A percentile compares a stretch with the other conserved stretches of the same genome.
Conservation (phyloP, 495 filamentous ascomycete species). For the Hypomontagnella submonticulosa region DNA sequence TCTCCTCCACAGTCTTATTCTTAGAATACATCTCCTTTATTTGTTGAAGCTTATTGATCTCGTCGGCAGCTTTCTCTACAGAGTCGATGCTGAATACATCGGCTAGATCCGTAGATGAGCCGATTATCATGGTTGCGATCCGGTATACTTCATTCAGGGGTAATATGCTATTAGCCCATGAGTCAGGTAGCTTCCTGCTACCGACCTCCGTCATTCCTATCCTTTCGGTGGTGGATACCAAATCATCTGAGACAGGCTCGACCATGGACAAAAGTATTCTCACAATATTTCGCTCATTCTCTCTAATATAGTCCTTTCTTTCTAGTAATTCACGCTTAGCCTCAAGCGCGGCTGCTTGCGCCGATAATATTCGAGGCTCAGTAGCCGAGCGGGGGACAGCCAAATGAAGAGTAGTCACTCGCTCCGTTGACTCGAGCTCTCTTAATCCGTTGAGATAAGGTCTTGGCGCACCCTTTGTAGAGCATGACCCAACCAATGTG, state of each 20-base stretch:
- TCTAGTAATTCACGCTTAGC: conserved; percentile 28
- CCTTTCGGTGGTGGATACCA: conserved; percentile 10
- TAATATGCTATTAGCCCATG: conserved; percentile 31
- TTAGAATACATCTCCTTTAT: conserved; percentile 7
- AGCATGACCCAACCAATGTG: conserved; percentile 77
- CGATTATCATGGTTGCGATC: conserved; percentile 69
- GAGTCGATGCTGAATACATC: conserved; percentile 41
- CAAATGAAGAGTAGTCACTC: conserved; percentile 23
- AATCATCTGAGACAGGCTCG: conserved; percentile 18
- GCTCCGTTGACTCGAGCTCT: conserved; percentile 46
- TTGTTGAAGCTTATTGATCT: conserved; percentile 21
- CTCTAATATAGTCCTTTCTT: conserved; percentile 46
- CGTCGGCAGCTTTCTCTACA: conserved; percentile 22
- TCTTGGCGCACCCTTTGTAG: conserved; percentile 46
- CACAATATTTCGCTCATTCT: conserved; percentile 56
- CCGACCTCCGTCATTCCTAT: conserved; percentile 22
- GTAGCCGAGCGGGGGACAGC: background rate
- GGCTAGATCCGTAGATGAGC: conserved; percentile 45
- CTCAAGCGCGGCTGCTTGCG: background rate
- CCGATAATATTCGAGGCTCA: background rate
- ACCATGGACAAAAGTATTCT: conserved; percentile 50
- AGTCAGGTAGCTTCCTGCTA: conserved; percentile 18
- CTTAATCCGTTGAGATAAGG: conserved; percentile 45
- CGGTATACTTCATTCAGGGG: conserved; percentile 62
- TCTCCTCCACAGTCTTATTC: conserved; percentile 4